Base-by-base conservation (phyloP, 2,329 filamentous ascomycete species). In the Colletotrichum chrysophilum region DNA sequence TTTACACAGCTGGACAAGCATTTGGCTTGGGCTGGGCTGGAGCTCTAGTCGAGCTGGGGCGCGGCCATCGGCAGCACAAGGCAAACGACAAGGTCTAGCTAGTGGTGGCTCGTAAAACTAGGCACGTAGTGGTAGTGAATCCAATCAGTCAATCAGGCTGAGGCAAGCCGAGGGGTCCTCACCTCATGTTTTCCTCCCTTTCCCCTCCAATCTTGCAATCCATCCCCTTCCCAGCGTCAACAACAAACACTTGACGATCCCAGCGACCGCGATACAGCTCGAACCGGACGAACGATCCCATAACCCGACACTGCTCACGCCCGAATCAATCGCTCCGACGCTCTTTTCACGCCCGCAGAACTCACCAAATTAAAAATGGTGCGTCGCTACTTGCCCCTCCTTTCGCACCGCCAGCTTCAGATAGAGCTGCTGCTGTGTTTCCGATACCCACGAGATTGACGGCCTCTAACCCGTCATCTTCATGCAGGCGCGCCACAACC, bases 401-500 rank as follows among this genome's bases (percentile, higher is more conserved):
- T 52, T 43, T 66, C 52, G 48, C 65, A 55, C 13, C 64, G 55
- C 21, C 32, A 43, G 28, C 36, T 52, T 62, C 65, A 36, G 60
- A 65, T 56, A 32, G 6, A 65, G 66, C 76, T 28, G 26, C 55
- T n/a, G 14, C 26, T 64, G 5, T 9, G 21, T 48, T 62, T n/a
- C 30, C 68, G 55, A 62, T 32, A 58, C 16, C 38, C 43, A 3
- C 28, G 52, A 32, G 68, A 32, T 70, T 24, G 13, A 56, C 74
- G 66, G 38, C 28, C 12, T 21, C 34, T 69, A 34, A 56, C 65
- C n/a, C 24, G 32, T 18, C 56, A 34, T 38, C 61, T 13, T 64
- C 32, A 61, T 66, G 65, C 52, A 77, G 71, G 70, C 60, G 36
- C 76, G 64, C 18, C 72, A 73, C 64, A 73, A 74, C 48, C 77